Evolutionary conservation across 441 rosid genomes (phyloP), one percentile per base, ranked within the genome.

Genomic region (Viola pubescens): DNA sequence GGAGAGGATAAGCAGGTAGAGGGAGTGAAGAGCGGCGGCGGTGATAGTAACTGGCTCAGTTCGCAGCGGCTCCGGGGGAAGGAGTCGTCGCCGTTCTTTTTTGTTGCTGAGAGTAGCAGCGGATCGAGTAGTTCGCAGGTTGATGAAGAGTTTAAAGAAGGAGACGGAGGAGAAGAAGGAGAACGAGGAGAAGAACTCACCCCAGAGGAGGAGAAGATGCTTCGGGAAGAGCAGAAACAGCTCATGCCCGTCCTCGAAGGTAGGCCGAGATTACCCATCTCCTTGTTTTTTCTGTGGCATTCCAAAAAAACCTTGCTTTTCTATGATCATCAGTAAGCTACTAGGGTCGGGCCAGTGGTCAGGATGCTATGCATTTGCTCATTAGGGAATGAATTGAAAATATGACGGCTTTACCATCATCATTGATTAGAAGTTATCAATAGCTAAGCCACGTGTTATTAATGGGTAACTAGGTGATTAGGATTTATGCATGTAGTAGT

Each of bases 191-290:
- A 7, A n/a, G 4, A 9, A 54, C 52, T 10, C 26, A 64, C 14
- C 46, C 42, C 52, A 6, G 73, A 52, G 62, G 80, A 86, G 71
- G 74, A 77, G 59, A 38, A 60, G 65, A 48, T 34, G 59, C 81
- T 88, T 9, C 73, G 75, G 66, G 66, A 51, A 41, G 96, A 86
- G 79, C 77, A 85, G 81, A 73, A 85, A 39, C 75, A 79, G 55
- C 91, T 88, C 59, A 50, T 67, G 66, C 70, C 79, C 48, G 37
- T 82, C 19, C 71, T 91, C 59, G 70, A 91, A 77, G 98, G 96
- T 69, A 58, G 77, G 61, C 38, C 13, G 19, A 14, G 52, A 9
- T 49, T 10, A 1, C 10, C 11, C 2, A 7, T 67, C 57, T 26
- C 48, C 39, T 54, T 40, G 9, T 40, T 26, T 52, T 42, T 1